Evolutionary conservation across 2,329 filamentous ascomycete genomes (phyloP), one percentile per base, ranked within the genome.

Genomic region (Daldinia sp.): DNA sequence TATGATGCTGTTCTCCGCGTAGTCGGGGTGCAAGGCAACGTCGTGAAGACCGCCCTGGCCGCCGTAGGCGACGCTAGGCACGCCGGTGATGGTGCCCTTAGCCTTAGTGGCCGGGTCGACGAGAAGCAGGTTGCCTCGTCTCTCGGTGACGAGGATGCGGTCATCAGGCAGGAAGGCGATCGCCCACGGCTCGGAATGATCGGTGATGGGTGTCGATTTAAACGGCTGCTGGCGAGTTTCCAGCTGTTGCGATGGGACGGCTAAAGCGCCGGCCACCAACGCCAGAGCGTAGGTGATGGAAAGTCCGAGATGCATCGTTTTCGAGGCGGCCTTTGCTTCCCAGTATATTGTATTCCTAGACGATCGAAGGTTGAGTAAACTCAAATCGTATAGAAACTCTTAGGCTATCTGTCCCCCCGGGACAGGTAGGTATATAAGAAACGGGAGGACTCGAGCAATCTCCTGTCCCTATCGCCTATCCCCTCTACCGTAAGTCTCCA

Each of bases 1-100:
- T 3, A 76, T 53, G 8, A 74, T 70, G 34, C 59, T 72, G 70
- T 76, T 76, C 35, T 74, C 63, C 41, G 69, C 65, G 61, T 72
- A 76, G 1, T 73, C n/a, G 48, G 74, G 74, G 72, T 76, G 74
- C 58, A 76, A 51, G 67, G 71, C 74, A 65, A 76, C 70, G 61
- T 76, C 74, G 63, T 71, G 69, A 43, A 76, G 68, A 52, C 74
- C 74, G 63, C 74, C 74, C 68, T 76, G 74, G 25, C 73, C 74
- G 45, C 66, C 73, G 67, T 74, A 75, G 57, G 66, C 65, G 64
- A 76, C 73, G 48, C 70, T 15, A 32, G 74, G 74, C 34, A 76
- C 73, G 54, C 73, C 73, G 50, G 72, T 74, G 72, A 76, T 72
- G 48, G 69, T 63, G 47, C 72, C 69, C 67, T 62, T 70, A 64